Base-by-base conservation (phyloP, 495 filamentous ascomycete genomes). In the Aspergillus nanangensis region DNA sequence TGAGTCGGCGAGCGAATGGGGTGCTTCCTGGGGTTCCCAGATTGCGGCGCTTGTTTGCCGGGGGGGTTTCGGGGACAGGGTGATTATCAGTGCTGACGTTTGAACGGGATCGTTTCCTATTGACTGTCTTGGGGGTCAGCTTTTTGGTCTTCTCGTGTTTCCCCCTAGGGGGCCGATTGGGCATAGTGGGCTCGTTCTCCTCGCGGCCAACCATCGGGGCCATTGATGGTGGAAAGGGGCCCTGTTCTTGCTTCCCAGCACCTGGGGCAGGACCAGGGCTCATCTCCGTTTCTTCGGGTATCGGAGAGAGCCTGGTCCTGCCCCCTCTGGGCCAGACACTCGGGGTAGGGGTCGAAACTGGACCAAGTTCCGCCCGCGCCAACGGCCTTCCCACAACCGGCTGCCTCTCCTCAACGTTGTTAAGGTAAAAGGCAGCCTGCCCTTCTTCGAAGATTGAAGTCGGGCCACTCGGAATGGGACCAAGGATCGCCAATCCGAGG, bases 1-100 rank as follows among this genome's bases (percentile, higher is more conserved):
- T 44, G 15, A 34, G 33, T 31, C 47, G 49, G 17, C 47, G 27
- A 17, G 56, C 27, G 23, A 43, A 55, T 1, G 58, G 52, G 0
- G 55, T 55, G 32, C 55, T 56, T 25, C 52, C 48, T 1, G 58
- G 53, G 10, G 52, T 13, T 11, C 54, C 54, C 20, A 61, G 46
- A 18, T 57, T 61, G 5, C 58, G 44, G 11, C 58, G 58, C 33
- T 56, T 62, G 38, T 52, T 55, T 3, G 55, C 40, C 10, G 32
- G 5, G 2, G 52, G 50, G 19, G 52, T 55, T 21, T 45, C 32
- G 9, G 51, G 38, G 11, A 24, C 45, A 9, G 11, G n/a, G 7
- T 24, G 17, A 11, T 52, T 49, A 10, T 45, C 39, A 31, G 52
- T 39, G 20, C 25, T 47, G 24, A 27, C 4, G 4, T 44, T 40